Percentiles rank a stretch among this genome's conserved stretches.
phyloP scores from a whole-genome alignment of 1,284 basidiomycete genomes.

The Clitocybe nebularis region DNA sequence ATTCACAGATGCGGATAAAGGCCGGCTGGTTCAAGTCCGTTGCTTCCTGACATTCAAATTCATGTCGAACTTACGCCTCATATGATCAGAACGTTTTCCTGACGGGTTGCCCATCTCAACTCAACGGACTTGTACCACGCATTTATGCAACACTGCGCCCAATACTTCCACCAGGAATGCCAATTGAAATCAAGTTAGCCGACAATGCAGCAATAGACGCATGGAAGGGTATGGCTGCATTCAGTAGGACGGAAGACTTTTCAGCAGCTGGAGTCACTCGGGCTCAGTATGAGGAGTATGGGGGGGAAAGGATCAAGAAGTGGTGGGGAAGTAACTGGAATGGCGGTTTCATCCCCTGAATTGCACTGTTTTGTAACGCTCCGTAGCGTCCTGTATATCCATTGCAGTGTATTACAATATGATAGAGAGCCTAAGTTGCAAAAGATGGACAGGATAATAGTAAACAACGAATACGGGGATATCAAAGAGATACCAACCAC shows the following conservation, averaged over 20 bases:
- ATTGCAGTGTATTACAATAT: constrained; percentile 22
- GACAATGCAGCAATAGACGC: constrained; percentile 74
- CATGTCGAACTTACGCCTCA: background rate
- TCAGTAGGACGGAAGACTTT: constrained; percentile 65
- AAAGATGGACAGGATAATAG: constrained; percentile 17
- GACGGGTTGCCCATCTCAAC: constrained; percentile 78
- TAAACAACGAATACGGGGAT: constrained; percentile 8
- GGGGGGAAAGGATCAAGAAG: constrained; percentile 72
- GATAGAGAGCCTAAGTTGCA: constrained; percentile 18
- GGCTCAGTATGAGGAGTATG: constrained; percentile 89
- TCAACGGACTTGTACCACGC: constrained; percentile 70
- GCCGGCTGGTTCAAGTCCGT: constrained; percentile 53
- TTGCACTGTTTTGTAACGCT: background rate
- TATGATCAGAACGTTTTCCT: constrained; percentile 79
- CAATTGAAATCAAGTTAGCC: constrained; percentile 59
- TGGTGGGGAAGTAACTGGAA: constrained; percentile 91
- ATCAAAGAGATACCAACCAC: constrained; percentile 3
- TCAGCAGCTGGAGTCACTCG: constrained; percentile 56
- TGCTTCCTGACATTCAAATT: background rate
- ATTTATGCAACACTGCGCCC: constrained; percentile 73
- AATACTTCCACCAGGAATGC: constrained; percentile 77
- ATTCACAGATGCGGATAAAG: constrained; percentile 68
- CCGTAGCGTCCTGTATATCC: constrained; percentile 7
- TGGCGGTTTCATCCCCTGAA: constrained; percentile 24
- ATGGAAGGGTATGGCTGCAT: constrained; percentile 91